Percentiles rank a stretch among this genome's conserved stretches.
phyloP scores from a whole-genome alignment of 2,329 filamentous ascomycete species.

The Ascochyta fabae region DNA sequence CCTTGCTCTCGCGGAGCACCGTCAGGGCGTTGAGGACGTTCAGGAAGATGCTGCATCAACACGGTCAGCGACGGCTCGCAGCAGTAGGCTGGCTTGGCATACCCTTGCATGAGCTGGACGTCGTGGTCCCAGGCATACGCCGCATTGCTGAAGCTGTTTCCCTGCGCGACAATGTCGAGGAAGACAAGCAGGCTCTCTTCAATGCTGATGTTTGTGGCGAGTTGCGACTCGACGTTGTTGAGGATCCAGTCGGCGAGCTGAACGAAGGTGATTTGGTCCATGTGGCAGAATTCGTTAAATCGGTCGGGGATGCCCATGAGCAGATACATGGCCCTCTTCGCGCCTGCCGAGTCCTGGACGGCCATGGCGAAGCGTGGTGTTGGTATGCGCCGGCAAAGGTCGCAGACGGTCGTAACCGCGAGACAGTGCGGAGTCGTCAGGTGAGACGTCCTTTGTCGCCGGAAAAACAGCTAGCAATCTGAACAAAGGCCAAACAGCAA shows the following conservation, averaged over 20 bases:
- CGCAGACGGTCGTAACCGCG: neutral
- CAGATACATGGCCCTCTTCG: constrained; percentile 38
- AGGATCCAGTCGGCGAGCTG: constrained; percentile 49
- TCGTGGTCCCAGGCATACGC: constrained; percentile 47
- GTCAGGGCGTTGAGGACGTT: constrained; percentile 44
- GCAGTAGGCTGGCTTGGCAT: constrained; percentile 20
- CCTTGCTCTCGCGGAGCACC: constrained; percentile 41
- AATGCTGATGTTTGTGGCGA: constrained; percentile 42
- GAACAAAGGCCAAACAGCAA: constrained; percentile 6
- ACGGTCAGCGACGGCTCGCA: constrained; percentile 22
- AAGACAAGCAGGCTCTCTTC: constrained; percentile 49
- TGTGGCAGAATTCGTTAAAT: constrained; percentile 48
- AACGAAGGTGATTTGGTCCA: constrained; percentile 48
- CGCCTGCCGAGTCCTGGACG: constrained; percentile 33
- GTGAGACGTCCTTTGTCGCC: constrained; percentile 16
- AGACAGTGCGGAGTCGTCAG: constrained; percentile 18
- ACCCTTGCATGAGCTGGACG: constrained; percentile 45
- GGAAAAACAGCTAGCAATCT: constrained; percentile 13
- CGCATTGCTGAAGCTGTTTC: constrained; percentile 42
- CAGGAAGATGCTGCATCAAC: constrained; percentile 41
- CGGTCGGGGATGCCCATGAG: constrained; percentile 46
- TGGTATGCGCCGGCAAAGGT: neutral
- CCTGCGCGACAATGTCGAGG: constrained; percentile 47
- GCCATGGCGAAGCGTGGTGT: constrained; percentile 27
- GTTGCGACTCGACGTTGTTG: constrained; percentile 39